Conservation (phyloP, 768 basidiomycete species). For the Pleurotus tuber-regium region DNA sequence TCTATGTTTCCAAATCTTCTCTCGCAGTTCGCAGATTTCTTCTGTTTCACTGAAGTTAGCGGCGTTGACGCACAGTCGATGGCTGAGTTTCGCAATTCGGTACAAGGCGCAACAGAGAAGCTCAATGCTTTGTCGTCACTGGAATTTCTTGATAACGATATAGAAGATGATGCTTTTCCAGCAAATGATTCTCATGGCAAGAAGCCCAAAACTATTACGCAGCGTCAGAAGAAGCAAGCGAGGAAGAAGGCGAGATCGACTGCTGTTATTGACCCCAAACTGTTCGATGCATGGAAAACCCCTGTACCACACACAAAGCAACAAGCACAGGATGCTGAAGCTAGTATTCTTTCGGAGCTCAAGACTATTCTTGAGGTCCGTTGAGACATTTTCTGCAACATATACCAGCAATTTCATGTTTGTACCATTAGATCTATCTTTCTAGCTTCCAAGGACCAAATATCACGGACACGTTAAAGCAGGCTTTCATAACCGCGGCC, state of each 20-base stretch:
- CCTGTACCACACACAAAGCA: constrained; percentile 21
- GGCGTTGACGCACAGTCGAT: neutral
- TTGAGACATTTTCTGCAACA: neutral
- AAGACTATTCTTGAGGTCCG: constrained; percentile 27
- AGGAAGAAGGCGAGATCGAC: constrained; percentile 13
- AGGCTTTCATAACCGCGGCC: no score
- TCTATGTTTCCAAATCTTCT: neutral
- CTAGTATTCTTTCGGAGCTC: constrained; percentile 22
- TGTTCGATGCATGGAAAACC: constrained; percentile 27
- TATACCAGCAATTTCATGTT: neutral
- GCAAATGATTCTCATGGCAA: neutral
- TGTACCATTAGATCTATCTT: neutral
- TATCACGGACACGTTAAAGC: no score
- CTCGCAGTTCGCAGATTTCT: neutral
- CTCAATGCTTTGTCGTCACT: constrained; percentile 1
- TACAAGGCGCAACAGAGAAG: neutral
- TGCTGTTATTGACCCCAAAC: constrained; percentile 21
- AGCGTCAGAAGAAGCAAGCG: constrained; percentile 23
- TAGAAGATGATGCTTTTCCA: neutral
- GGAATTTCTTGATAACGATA: neutral
- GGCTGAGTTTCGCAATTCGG: neutral
- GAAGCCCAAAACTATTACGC: constrained; percentile 26
- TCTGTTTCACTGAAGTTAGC: constrained; percentile 2
- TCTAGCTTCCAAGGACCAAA: no score
- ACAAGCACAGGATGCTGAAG: neutral